Evolutionary conservation across 176 grass and related monocot species (phyloP), one percentile per base, ranked within the genome.

Genomic region (Ananas comosus): DNA sequence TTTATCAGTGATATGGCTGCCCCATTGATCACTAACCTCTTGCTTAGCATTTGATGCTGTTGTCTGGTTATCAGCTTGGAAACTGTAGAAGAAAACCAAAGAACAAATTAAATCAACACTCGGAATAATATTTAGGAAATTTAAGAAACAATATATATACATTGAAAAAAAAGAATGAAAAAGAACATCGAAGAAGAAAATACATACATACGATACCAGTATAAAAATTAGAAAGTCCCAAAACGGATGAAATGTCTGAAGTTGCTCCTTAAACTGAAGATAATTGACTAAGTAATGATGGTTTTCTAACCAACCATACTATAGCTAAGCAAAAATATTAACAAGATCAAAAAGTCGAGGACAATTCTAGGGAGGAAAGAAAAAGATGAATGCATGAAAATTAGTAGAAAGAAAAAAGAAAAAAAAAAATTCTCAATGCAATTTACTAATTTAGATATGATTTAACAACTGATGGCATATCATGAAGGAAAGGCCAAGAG

Each of bases 41-140:
- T 71, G 54, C 48, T 85, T 87, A 24, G 58, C 66, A 71, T 61
- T 66, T 82, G 73, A 74, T 71, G 72, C 67, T 75, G 57, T 70
- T 70, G 61, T 87, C 59, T 69, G 78, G 50, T 17, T 91, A 63
- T 81, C 86, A 80, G 28, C 64, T 72, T 88, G 86, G 78, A 77
- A 88, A 77, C 92, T 96, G 76, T 73, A 82, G 50, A 82, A 63
- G 53, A 51, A 84, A 66, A 54, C 29, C 66, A 72, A 70, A 58
- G 16, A 18, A 18, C 56, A 21, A 16, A 21, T 42, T 42, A 61
- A 61, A 61, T 6, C 10, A 22, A 61, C 17, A 2, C 56, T 18
- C 17, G 4, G 21, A 18, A 61, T 18, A 61, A 9, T 61, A 16
- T 61, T 16, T 18, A 61, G n/a, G 56, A 61, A 17, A 59, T 42